Percentiles rank a stretch among this genome's conserved stretches.
These are phyloP conservation scores for Leishmania martiniquensis DNA, from an alignment of 208 protist genomes.

Conservation along the genomic window DNA sequence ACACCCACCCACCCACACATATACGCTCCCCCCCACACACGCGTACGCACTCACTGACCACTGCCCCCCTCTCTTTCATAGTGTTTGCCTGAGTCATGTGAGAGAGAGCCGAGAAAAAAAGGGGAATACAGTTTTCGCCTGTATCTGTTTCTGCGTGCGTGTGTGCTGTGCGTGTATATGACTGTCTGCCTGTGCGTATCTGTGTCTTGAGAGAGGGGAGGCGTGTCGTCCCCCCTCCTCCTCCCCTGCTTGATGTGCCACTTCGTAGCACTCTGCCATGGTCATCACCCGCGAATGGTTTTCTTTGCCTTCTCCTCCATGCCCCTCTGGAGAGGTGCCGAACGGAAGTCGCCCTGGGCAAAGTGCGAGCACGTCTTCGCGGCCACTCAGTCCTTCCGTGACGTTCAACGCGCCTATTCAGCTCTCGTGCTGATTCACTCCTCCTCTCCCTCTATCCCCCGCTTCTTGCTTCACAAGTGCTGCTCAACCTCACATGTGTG, in stretches of 20 bases:
- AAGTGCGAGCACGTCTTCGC: neutral
- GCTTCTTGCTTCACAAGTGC: neutral
- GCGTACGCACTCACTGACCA: too few relatives aligned
- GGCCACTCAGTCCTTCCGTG: neutral
- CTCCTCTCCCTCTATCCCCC: neutral
- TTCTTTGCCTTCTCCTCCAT: neutral
- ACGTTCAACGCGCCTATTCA: neutral
- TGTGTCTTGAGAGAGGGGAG: too few relatives aligned
- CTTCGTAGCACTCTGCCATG: too few relatives aligned
- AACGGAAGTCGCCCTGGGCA: neutral
- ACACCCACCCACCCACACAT: conserved; percentile 6
- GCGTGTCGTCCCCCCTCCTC: neutral
- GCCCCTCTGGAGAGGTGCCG: neutral
- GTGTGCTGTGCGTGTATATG: neutral
- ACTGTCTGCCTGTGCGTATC: neutral
- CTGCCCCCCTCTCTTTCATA: conserved; percentile 28
- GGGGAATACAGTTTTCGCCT: neutral
- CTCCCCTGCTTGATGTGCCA: neutral
- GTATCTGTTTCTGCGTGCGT: neutral
- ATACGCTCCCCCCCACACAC: neutral
- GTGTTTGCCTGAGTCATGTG: conserved; percentile 88
- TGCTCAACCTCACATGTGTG: conserved; percentile 4
- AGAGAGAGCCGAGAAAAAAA: conserved; percentile 57
- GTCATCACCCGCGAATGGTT: too few relatives aligned
- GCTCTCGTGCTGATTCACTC: neutral